Percentiles rank a stretch among this genome's conserved stretches.
These are phyloP conservation scores for Talaromyces sp. DNA, from an alignment of 2,329 filamentous ascomycete genomes.

Conservation along the genomic window DNA sequence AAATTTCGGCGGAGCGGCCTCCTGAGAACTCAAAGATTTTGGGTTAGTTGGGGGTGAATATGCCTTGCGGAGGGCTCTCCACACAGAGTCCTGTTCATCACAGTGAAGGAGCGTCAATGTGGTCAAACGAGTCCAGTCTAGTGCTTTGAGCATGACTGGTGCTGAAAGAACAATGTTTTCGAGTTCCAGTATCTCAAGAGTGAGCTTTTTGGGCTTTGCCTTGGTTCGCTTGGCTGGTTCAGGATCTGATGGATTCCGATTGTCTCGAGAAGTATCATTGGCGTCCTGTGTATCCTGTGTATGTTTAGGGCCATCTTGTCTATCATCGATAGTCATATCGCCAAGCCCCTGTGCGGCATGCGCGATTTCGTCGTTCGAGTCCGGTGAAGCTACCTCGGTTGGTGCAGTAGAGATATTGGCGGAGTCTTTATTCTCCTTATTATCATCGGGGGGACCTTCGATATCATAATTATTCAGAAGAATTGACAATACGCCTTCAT, in stretches of 20 bases:
- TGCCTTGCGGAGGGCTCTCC: conserved; percentile 64
- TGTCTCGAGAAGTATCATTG: not conserved
- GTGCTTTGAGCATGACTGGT: conserved; percentile 61
- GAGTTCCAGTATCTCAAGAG: conserved; percentile 66
- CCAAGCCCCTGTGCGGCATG: conserved; percentile 4
- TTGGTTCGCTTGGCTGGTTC: not conserved
- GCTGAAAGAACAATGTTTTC: conserved; percentile 71
- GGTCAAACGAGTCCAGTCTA: conserved; percentile 71
- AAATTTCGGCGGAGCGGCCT: conserved; percentile 42
- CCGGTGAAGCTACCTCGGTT: not conserved
- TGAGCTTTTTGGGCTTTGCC: conserved; percentile 43
- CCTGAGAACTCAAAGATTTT: not conserved
- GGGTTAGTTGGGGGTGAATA: conserved; percentile 44
- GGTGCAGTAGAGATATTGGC: not conserved
- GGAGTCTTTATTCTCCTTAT: not conserved
- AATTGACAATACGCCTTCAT: conserved; percentile 28
- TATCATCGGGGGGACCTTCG: not conserved
- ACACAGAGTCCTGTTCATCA: conserved; percentile 66
- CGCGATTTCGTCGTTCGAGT: not conserved
- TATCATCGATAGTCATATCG: conserved; percentile 3
- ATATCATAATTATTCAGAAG: conserved; percentile 16
- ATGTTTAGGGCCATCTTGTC: not conserved
- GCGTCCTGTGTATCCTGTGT: not conserved
- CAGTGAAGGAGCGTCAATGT: conserved; percentile 71
- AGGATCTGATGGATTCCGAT: not conserved